Percentiles rank a stretch among this genome's conserved stretches.
Conservation (phyloP, 208 protist species). For the Wallacemonas collosoma region DNA sequence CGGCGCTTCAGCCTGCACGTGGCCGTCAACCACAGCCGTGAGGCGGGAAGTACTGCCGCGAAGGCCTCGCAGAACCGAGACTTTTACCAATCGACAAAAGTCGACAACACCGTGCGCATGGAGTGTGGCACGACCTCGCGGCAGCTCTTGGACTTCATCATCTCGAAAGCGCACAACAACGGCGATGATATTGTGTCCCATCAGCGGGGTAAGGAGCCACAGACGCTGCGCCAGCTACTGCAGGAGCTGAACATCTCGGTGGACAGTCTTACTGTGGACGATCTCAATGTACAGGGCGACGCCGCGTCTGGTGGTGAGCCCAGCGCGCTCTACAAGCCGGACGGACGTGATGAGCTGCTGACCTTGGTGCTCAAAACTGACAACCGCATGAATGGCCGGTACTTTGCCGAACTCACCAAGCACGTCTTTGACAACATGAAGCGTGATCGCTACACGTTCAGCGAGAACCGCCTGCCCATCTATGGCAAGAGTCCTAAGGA, state of each 20-base stretch:
- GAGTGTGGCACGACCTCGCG: constrained; percentile 94
- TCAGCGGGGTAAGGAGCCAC: constrained; percentile 75
- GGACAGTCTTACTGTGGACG: constrained; percentile 94
- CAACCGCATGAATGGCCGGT: constrained; percentile 97
- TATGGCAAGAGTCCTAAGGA: constrained; percentile 92
- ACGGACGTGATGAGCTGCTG: constrained; percentile 81
- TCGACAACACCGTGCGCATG: constrained; percentile 97
- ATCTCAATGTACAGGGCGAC: constrained; percentile 95
- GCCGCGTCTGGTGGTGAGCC: constrained; percentile 47
- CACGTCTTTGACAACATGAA: constrained; percentile 96
- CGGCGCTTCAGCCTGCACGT: constrained; percentile 92
- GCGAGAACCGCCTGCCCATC: constrained; percentile 89
- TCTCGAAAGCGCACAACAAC: constrained; percentile 92
- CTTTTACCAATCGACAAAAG: constrained; percentile 95
- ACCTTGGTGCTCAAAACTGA: constrained; percentile 98
- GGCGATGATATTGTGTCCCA: constrained; percentile 94
- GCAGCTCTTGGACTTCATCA: constrained; percentile 96
- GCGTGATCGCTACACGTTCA: constrained; percentile 95
- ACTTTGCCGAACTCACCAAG: constrained; percentile 97
- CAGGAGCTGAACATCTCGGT: constrained; percentile 74
- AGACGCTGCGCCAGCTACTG: constrained; percentile 84
- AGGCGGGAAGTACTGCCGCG: constrained; percentile 74
- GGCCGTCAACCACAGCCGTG: constrained; percentile 88
- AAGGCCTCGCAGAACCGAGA: constrained; percentile 91
- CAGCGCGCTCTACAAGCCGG: constrained; percentile 17